A percentile compares a stretch with the other conserved stretches of the same genome.
phyloP scores from a whole-genome alignment of 257 asterid species.

The Scutellaria barbata region DNA sequence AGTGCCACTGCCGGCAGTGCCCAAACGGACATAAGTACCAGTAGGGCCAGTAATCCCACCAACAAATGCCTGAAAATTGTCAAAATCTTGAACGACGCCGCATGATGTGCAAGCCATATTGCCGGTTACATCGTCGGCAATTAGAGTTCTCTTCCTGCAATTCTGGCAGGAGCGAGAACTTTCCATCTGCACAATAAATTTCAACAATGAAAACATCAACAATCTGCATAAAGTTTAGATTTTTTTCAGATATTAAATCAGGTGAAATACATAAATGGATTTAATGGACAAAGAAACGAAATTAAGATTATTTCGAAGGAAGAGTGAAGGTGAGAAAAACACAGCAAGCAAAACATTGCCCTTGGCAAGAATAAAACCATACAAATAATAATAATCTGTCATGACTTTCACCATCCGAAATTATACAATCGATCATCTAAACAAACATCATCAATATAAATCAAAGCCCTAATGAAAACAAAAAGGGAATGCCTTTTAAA shows the following conservation, averaged over 20 bases:
- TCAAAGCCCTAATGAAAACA: no score
- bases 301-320: background rate
- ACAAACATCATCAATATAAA: no score
- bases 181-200: constrained; percentile 39
- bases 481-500: no score
- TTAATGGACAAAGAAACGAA: background rate
- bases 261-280: background rate
- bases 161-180: constrained; percentile 52
- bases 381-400: no score
- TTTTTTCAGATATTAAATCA: background rate
- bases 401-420: no score
- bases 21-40: constrained; percentile 58
- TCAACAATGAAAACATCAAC: background rate
- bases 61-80: constrained; percentile 53
- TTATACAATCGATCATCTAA: no score
- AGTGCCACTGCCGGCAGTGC: constrained; percentile 63
- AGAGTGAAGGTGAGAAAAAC: background rate
- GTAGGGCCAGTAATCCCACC: constrained; percentile 61
- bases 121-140: constrained; percentile 44
- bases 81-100: constrained; percentile 59
- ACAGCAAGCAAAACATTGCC: background rate
- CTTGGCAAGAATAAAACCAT: no score
- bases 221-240: background rate
- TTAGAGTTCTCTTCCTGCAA: constrained; percentile 48
- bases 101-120: constrained; percentile 60